phyloP scores from a whole-genome alignment of 768 basidiomycete species.

The Omphalotus guepiniiformis region DNA sequence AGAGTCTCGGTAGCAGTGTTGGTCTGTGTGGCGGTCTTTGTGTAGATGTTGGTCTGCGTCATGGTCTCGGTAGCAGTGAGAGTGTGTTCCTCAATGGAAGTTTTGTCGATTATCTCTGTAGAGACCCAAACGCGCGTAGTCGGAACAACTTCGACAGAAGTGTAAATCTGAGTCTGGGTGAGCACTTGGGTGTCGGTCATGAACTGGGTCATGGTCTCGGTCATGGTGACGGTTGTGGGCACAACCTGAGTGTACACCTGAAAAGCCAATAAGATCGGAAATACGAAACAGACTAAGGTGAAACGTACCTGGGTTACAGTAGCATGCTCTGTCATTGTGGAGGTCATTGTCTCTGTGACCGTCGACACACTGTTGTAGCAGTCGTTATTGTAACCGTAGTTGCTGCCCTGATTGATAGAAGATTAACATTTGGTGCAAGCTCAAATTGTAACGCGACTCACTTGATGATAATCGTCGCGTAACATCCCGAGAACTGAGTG shows the following conservation, averaged over 20 bases:
- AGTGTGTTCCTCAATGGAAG: conserved; percentile 52
- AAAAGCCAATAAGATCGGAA: no score
- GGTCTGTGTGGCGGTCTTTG: conserved; percentile 51
- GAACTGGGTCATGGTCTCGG: conserved; percentile 34
- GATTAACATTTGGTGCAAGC: no score
- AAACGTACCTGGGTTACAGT: conserved; percentile 14
- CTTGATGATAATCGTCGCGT: conserved; percentile 62
- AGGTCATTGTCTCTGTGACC: conserved; percentile 29
- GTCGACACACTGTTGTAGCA: conserved; percentile 25
- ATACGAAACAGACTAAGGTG: conserved; percentile 9
- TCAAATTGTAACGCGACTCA: conserved; percentile 17
- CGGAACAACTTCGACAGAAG: conserved; percentile 51
- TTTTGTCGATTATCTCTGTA: conserved; percentile 59
- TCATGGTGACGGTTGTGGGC: conserved; percentile 34
- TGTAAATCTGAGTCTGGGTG: conserved; percentile 18
- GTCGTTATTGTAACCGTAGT: conserved; percentile 16
- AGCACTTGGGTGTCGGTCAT: conserved; percentile 38
- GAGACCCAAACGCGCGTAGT: conserved; percentile 67
- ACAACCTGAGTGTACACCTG: conserved; percentile 30
- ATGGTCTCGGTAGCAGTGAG: conserved; percentile 59
- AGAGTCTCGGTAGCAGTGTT: conserved; percentile 44
- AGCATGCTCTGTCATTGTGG: conserved; percentile 7
- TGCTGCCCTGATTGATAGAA: conserved; percentile 12
- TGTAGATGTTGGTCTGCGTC: conserved; percentile 54
- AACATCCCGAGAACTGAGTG: conserved; percentile 45